Conservation (phyloP, 192 early-diverging fungal genomes). For the Gigaspora rosea region DNA sequence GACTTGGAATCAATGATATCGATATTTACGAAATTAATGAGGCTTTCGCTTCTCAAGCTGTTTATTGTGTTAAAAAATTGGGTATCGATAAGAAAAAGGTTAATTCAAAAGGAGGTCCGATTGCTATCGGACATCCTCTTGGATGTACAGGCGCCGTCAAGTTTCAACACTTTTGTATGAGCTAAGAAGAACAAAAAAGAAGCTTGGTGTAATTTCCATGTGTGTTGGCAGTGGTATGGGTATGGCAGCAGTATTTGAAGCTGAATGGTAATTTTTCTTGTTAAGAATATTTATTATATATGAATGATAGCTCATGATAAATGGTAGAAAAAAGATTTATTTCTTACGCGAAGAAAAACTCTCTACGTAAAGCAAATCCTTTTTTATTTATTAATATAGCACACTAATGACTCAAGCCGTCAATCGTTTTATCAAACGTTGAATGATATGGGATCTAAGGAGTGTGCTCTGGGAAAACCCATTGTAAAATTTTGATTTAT, state of each 20-base stretch:
- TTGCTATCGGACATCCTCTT: slow-evolving; percentile 95
- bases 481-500: too few species aligned
- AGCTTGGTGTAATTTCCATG: slow-evolving; percentile 44
- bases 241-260: slow-evolving; percentile 42
- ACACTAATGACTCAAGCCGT: too few species aligned
- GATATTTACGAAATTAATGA: slow-evolving; percentile 95
- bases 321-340: too few species aligned
- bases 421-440: too few species aligned
- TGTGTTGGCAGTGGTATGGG: slow-evolving; percentile 47
- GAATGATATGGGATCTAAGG: too few species aligned
- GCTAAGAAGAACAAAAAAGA: slow-evolving; percentile 52
- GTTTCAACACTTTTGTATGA: slow-evolving; percentile 93
- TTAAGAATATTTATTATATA: too few species aligned
- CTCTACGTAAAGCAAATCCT: too few species aligned
- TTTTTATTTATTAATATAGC: too few species aligned
- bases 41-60: slow-evolving; percentile 97
- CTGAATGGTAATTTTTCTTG: slow-evolving; percentile 24
- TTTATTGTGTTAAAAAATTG: slow-evolving; percentile 88
- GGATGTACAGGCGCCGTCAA: slow-evolving; percentile 96
- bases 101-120: slow-evolving; percentile 98
- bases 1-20: slow-evolving; percentile 74
- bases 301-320: too few species aligned
- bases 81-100: slow-evolving; percentile 87
- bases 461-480: too few species aligned
- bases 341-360: too few species aligned